Evolutionary conservation across 129 eudicot species (phyloP).

Genomic region (Helianthus annuus): HanXRQr2.0-SUNRISE NC_035435.2:154314908-154315407

Average conservation of each 20-base stretch:
- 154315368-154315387: constrained; percentile 99
- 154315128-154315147: not conserved
- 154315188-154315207: too few relatives aligned
- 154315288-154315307: constrained; percentile 12
- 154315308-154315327: constrained; percentile 11
- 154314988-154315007: too few relatives aligned
- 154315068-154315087: too few relatives aligned
- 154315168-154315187: not conserved
- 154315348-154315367: constrained; percentile 95
- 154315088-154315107: not conserved
- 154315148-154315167: constrained; percentile 5
- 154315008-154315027: too few relatives aligned
- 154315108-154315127: not conserved
- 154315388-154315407: constrained; percentile 88
- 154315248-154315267: not conserved
- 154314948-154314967: too few relatives aligned
- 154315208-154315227: too few relatives aligned
- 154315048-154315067: too few relatives aligned
- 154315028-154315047: too few relatives aligned
- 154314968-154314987: too few relatives aligned
- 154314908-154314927: too few relatives aligned
- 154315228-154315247: not conserved
- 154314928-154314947: too few relatives aligned
- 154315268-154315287: constrained; percentile 9
- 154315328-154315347: constrained; percentile 25